These are phyloP conservation scores for Saccharata proteae DNA, from an alignment of 2,329 filamentous ascomycete species.

Conservation along the genomic window DNA sequence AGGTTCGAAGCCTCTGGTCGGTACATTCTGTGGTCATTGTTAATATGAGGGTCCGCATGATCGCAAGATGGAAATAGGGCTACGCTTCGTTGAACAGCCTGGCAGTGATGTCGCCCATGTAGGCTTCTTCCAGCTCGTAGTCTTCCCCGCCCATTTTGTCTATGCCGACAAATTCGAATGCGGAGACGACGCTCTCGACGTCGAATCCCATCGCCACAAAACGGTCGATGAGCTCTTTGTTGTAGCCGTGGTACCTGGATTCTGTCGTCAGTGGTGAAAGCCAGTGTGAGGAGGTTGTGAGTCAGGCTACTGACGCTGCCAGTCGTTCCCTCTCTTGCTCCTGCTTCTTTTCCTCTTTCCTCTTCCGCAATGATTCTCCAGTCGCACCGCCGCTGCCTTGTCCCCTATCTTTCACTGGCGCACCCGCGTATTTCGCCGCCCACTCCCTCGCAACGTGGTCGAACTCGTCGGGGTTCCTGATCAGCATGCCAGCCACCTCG, in stretches of 20 bases:
- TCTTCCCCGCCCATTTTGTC: slow-evolving; percentile 65
- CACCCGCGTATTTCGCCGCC: slow-evolving; percentile 73
- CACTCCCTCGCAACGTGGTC: slow-evolving; percentile 76
- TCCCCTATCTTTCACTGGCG: slow-evolving; percentile 47
- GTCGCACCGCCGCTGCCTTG: slow-evolving; percentile 41
- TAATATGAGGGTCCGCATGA: too few species aligned
- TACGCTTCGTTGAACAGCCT: slow-evolving; percentile 68
- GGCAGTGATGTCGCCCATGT: slow-evolving; percentile 82
- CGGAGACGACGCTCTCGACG: slow-evolving; percentile 71
- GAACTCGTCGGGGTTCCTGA: slow-evolving; percentile 67
- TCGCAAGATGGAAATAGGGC: slow-evolving; percentile 11
- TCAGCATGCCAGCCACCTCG: slow-evolving; percentile 83
- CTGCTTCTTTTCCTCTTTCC: slow-evolving; percentile 44
- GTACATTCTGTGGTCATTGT: too few species aligned
- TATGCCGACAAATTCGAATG: slow-evolving; percentile 72
- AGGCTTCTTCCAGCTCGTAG: slow-evolving; percentile 79
- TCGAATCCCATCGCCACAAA: slow-evolving; percentile 90
- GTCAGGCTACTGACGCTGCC: slow-evolving; percentile 33
- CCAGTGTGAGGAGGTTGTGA: too few species aligned
- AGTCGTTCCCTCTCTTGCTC: slow-evolving; percentile 47
- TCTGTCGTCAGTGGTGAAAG: slow-evolving; percentile 1
- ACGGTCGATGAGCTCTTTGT: slow-evolving; percentile 66
- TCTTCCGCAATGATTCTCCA: slow-evolving; percentile 41
- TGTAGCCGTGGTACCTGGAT: slow-evolving; percentile 75
- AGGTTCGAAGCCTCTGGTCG: too few species aligned